phyloP scores from a whole-genome alignment of 2,329 filamentous ascomycete genomes.

The Colletotrichum sp. region DNA sequence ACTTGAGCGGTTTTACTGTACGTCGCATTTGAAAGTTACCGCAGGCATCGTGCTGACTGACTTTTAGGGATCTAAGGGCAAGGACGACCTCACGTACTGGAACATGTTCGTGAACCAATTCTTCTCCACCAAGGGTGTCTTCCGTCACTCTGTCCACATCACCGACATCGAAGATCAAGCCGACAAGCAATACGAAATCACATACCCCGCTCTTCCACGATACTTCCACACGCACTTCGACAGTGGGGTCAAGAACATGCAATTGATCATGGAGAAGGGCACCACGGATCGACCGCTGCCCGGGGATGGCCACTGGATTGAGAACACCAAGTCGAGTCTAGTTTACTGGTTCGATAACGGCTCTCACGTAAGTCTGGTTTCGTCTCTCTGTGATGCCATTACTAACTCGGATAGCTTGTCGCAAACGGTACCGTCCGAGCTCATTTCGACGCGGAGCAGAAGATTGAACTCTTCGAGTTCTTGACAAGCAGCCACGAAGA shows the following conservation, averaged over 20 bases:
- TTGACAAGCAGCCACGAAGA: conserved; percentile 79
- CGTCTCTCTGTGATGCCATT: background rate
- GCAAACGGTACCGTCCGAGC: conserved; percentile 79
- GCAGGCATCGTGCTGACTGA: background rate
- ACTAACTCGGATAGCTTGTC: conserved; percentile 63
- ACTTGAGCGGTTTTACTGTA: conserved; percentile 63
- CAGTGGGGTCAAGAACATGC: conserved; percentile 84
- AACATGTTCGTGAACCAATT: conserved; percentile 78
- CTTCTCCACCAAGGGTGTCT: conserved; percentile 78
- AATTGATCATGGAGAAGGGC: conserved; percentile 79
- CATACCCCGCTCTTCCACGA: conserved; percentile 79
- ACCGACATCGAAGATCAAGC: conserved; percentile 59
- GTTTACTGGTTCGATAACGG: conserved; percentile 89
- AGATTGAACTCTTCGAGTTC: conserved; percentile 87
- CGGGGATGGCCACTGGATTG: conserved; percentile 74
- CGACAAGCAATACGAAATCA: conserved; percentile 87
- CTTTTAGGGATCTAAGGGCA: conserved; percentile 58
- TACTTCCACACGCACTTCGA: conserved; percentile 92
- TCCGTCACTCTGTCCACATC: conserved; percentile 73
- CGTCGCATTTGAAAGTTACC: conserved; percentile 26
- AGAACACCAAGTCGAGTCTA: conserved; percentile 78
- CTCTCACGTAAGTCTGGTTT: conserved; percentile 69
- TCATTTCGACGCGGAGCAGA: conserved; percentile 79
- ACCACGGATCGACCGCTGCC: conserved; percentile 60
- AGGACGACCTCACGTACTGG: conserved; percentile 79